Conservation (phyloP, 2,329 filamentous ascomycete species). For the Ophioceras dolichostomum region DNA sequence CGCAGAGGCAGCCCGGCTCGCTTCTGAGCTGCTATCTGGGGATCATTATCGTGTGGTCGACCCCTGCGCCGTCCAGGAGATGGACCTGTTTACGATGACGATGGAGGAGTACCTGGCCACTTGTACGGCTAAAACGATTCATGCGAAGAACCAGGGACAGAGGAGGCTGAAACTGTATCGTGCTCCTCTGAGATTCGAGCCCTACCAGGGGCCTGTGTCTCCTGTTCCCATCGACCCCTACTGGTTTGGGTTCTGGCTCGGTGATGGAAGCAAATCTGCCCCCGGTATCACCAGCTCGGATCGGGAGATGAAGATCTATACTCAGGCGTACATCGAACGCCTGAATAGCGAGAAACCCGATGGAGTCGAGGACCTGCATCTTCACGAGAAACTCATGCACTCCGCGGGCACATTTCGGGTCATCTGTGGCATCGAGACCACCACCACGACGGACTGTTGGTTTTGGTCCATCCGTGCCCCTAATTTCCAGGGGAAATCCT, state of each 20-base stretch:
- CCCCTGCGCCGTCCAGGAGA: not conserved
- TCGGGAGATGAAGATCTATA: not conserved
- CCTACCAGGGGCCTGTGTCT: not conserved
- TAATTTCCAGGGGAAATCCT: too few relatives aligned
- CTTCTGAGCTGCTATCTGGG: not conserved
- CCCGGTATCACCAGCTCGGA: not conserved
- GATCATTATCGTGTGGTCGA: conserved; percentile 1
- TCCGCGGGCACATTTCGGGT: too few relatives aligned
- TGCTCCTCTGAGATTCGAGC: not conserved
- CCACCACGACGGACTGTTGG: not conserved
- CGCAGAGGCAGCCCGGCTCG: not conserved
- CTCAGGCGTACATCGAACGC: not conserved
- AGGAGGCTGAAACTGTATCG: conserved; percentile 1
- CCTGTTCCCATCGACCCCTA: conserved; percentile 1
- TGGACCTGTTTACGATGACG: not conserved
- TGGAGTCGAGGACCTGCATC: not conserved
- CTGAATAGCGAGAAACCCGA: not conserved
- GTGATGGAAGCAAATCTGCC: not conserved
- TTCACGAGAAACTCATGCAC: not conserved
- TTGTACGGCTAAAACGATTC: conserved; percentile 1
- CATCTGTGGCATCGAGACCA: not conserved
- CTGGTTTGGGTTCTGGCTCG: conserved; percentile 1
- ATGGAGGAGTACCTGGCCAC: conserved; percentile 1
- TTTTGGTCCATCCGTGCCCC: not conserved
- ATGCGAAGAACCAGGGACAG: not conserved